Base-by-base conservation (phyloP, 805 yeast genomes). In the Kodamaea lidongshanica region DNA sequence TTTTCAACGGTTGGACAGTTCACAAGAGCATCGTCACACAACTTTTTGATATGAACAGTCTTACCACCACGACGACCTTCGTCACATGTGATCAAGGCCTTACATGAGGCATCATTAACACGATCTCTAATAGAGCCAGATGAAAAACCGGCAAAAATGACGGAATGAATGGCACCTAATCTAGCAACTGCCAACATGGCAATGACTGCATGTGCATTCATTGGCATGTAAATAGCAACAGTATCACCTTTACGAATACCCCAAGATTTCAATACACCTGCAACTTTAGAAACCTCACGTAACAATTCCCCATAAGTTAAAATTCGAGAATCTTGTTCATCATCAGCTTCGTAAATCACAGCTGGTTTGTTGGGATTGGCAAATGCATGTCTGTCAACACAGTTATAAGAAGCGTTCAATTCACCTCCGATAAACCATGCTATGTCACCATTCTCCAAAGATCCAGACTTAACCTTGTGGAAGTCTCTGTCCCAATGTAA, bases 21-120 rank as follows among this genome's bases (percentile, higher is more conserved):
- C 33, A 61, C 60, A 44, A 82, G 65, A 13, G 89, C 92, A 41
- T 82, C 92, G 54, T 83, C 94, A 44, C 81, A 85, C 42, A 83
- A 78, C 54, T 77, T 78, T 63, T 83, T 83, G 39, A 86, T 81
- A 58, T 81, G 78, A 42, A 81, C 77, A 45, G 77, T 76, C 58
- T 77, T 81, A 34, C 89, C 88, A 48, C 92, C 94, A 61, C 94
- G 72, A 54, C 74, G 73, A 39, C 84, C 79, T 58, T 83, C 92
- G 61, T 83, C 92, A 38, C 85, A 70, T 38, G 94, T 83, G 52
- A 83, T 73, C 36, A 83, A 79, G 23, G 79, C 71, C 50, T 71
- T 77, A 24, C 85, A 79, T 44, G 70, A 59, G 21, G 88, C 92
- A 48, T 80, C 84, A 42, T 65, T 68, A 49, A 80, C 76, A 44